Evolutionary conservation across 257 asterid genomes (phyloP).

Genomic region (Anisodus tanguticus): DNA sequence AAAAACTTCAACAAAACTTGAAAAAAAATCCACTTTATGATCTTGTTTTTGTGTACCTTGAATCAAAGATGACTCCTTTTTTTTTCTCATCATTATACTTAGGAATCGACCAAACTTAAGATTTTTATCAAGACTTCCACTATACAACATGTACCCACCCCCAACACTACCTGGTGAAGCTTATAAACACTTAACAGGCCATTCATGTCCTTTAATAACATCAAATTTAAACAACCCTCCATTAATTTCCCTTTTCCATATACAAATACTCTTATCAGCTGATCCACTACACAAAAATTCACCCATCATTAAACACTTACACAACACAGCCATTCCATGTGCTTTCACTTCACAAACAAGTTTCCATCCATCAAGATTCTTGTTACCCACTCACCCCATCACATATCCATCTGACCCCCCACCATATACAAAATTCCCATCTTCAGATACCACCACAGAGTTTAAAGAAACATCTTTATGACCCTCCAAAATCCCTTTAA

Average conservation of each 20-base stretch:
- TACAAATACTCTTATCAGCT: constrained; percentile 61
- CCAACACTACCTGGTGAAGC: constrained; percentile 61
- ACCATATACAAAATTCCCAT: constrained; percentile 61
- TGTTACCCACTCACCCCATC: constrained; percentile 60
- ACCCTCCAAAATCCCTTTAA: constrained; percentile 67
- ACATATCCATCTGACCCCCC: constrained; percentile 83
- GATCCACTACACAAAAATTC: constrained; percentile 68
- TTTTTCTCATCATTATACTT: constrained; percentile 31
- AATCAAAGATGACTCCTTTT: not conserved
- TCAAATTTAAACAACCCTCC: constrained; percentile 55
- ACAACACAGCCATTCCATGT: constrained; percentile 72
- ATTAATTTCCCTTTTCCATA: constrained; percentile 59
- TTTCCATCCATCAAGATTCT: constrained; percentile 47
- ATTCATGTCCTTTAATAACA: constrained; percentile 72
- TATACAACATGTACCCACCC: constrained; percentile 76
- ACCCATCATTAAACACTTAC: constrained; percentile 58
- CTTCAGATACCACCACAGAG: constrained; percentile 60
- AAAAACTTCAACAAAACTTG: not conserved
- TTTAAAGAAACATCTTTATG: constrained; percentile 79
- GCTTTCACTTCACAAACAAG: constrained; percentile 60
- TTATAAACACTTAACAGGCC: constrained; percentile 81
- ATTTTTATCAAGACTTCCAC: constrained; percentile 80
- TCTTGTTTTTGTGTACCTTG: not conserved
- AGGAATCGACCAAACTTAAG: constrained; percentile 89
- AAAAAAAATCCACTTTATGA: not conserved